phyloP scores from a whole-genome alignment of 192 early-diverging fungal genomes.

The Backusella tuberculispora region DNA sequence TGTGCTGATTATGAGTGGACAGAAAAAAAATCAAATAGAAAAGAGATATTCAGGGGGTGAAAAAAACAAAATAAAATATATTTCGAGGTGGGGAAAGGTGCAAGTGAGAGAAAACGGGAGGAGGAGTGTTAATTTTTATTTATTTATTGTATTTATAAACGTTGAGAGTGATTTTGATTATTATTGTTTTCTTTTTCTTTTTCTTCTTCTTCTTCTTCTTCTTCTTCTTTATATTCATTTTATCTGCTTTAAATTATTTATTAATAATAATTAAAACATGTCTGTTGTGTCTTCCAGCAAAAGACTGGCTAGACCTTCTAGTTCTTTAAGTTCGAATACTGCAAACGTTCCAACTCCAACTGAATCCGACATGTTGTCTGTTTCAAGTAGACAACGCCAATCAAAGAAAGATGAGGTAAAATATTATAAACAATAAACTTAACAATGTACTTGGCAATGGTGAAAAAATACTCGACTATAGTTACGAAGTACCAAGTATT shows the following conservation, averaged over 20 bases:
- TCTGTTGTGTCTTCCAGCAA: constrained; percentile 6
- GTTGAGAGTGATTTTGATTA: too few species aligned
- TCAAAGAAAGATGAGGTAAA: constrained; percentile 50
- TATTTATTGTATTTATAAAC: background rate
- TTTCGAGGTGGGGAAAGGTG: background rate
- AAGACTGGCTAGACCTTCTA: constrained; percentile 14
- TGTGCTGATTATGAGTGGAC: background rate
- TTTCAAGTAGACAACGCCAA: constrained; percentile 42
- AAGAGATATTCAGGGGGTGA: background rate
- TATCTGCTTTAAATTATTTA: background rate
- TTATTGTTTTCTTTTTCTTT: background rate
- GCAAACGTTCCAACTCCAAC: background rate
- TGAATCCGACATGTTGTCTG: constrained; percentile 14
- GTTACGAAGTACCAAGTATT: too few species aligned
- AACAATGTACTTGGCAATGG: background rate
- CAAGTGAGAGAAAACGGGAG: background rate
- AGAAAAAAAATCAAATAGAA: background rate
- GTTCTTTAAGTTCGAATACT: constrained; percentile 5
- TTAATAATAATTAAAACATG: background rate
- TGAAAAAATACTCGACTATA: too few species aligned
- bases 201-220: background rate
- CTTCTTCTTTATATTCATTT: background rate
- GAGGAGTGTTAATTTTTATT: background rate
- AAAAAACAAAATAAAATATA: background rate
- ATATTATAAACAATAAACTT: background rate